These are phyloP conservation scores for Ceratobasidium sp. DNA, from an alignment of 1,284 basidiomycete species.

Conservation along the genomic window DNA sequence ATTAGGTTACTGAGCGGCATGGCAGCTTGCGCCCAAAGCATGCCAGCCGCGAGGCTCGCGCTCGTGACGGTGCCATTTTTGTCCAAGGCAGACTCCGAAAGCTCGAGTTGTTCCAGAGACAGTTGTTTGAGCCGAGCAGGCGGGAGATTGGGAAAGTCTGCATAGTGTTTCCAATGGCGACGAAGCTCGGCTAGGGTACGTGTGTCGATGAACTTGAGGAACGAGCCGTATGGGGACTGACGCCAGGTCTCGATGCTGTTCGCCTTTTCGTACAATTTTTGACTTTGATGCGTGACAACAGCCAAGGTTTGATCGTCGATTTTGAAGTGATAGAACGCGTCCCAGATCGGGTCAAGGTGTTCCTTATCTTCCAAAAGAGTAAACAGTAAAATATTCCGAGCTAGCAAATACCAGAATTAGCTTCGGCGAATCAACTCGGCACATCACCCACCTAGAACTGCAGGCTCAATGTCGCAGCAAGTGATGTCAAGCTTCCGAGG, in stretches of 20 bases:
- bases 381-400: constrained; percentile 27
- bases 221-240: neutral
- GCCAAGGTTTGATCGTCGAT: neutral
- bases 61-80: neutral
- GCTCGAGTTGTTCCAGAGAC: neutral
- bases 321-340: constrained; percentile 32
- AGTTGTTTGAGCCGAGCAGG: neutral
- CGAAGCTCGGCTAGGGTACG: constrained; percentile 2
- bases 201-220: constrained; percentile 11
- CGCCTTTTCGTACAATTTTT: neutral
- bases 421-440: no score
- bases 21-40: constrained; percentile 5
- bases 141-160: neutral
- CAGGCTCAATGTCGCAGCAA: constrained; percentile 70
- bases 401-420: constrained; percentile 49
- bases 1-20: neutral
- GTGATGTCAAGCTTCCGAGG: constrained; percentile 67
- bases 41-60: constrained; percentile 11
- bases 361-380: neutral
- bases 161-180: constrained; percentile 4
- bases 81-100: neutral
- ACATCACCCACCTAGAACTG: constrained; percentile 65
- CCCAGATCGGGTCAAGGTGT: constrained; percentile 2
- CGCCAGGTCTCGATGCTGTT: neutral
- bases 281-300: neutral